Evolutionary conservation across 208 protist genomes (phyloP), one percentile per base, ranked within the genome.

Genomic region (Crithidia bombi): DNA sequence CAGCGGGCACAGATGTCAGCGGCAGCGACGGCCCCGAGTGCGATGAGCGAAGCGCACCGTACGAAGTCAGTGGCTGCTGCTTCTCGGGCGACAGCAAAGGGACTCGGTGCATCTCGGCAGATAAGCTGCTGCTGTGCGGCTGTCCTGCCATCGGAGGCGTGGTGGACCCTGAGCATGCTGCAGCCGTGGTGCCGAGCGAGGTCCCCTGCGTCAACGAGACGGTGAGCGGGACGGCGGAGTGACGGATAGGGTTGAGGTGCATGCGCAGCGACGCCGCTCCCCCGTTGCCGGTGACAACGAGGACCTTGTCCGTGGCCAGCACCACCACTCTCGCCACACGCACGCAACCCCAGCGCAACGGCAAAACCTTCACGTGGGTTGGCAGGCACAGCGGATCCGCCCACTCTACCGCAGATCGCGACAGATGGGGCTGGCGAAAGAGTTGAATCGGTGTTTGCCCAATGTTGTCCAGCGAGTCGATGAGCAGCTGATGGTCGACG

Each of bases 371-470:
- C 21, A 90, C 61, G 30, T 68, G 63, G 21, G 86, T 69, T 3
- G 38, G 41, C 35, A 77, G 78, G 28, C 65, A 28, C 26, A 76
- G 55, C 25, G 85, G 85, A 64, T 89, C 81, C 12, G 73, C 57
- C 32, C 85, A 54, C 69, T 86, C 78, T 33, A 65, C 55, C 43
- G 72, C 47, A 2, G 68, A 65, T 7, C 91, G 79, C 41, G 73
- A 61, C 50, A 69, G 83, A 68, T 99, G 97, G 23, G 79, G 75
- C 52, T 86, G 94, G 10, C 81, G 94, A 69, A 99, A 99, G 14
- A 99, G 73, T 79, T 98, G 97, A 44, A 95, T 94, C 21, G 97
- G 98, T 6, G 97, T 99, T 79, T 99, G 98, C 14, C 98, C 98
- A 90, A 99, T 99, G 75, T 99, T 98, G 65, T 97, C 91, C 15